These are phyloP conservation scores for Groenewaldozyma auringiensis DNA, from an alignment of 1,139 yeast genomes.

Conservation along the genomic window DNA sequence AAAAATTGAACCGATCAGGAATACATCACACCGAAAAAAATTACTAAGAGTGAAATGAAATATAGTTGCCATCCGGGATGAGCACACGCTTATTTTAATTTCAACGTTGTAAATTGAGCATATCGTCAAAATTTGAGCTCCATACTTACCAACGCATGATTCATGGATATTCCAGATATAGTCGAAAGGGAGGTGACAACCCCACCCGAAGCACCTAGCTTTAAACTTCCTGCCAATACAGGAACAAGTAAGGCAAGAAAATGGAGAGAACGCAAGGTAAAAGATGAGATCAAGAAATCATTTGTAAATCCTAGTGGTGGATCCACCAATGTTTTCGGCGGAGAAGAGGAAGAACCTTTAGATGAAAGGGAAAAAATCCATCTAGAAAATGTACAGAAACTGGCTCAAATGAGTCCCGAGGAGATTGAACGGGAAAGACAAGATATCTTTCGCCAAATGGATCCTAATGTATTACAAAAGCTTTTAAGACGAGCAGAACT, in stretches of 20 bases:
- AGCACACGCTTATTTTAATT: too few species aligned
- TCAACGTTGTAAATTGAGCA: too few species aligned
- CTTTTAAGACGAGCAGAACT: constrained; percentile 34
- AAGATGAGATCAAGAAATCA: background rate
- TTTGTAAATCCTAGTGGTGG: background rate
- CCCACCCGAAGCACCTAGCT: constrained; percentile 6
- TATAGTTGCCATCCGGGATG: too few species aligned
- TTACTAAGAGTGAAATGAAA: too few species aligned
- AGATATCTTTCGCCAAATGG: constrained; percentile 58
- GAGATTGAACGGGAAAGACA: constrained; percentile 60
- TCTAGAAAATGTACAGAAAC: constrained; percentile 58
- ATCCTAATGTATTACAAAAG: constrained; percentile 60
- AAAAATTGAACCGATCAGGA: too few species aligned
- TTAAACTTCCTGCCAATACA: constrained; percentile 1
- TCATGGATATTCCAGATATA: constrained; percentile 13
- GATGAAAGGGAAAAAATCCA: constrained; percentile 67
- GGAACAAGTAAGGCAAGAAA: background rate
- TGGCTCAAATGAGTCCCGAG: constrained; percentile 56
- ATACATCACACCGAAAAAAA: too few species aligned
- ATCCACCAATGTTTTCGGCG: background rate
- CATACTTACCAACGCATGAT: too few species aligned
- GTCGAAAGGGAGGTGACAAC: constrained; percentile 13
- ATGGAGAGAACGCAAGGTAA: constrained; percentile 1
- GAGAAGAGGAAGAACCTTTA: constrained; percentile 6
- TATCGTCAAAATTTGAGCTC: too few species aligned